Percentiles rank a stretch among this genome's conserved stretches.
These are phyloP conservation scores for Dipodascus geniculatus DNA, from an alignment of 805 yeast genomes.

Conservation along the genomic window DNA sequence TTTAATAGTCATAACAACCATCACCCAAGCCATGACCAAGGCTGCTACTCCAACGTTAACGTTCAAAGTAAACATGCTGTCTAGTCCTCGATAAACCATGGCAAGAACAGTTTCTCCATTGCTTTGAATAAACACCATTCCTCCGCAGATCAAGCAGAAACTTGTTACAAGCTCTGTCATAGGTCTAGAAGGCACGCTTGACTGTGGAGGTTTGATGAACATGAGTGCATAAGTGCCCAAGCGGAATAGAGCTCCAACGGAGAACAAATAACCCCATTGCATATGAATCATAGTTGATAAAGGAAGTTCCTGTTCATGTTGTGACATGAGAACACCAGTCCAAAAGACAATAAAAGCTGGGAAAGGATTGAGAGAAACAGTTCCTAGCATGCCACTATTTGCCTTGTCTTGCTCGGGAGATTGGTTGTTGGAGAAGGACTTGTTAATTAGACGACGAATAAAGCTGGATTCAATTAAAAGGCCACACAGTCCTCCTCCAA, in stretches of 20 bases:
- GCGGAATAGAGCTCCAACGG: constrained; percentile 72
- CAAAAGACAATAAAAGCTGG: constrained; percentile 88
- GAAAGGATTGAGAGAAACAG: constrained; percentile 81
- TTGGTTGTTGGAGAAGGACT: constrained; percentile 12
- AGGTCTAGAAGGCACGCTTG: constrained; percentile 51
- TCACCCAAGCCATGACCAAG: constrained; percentile 80
- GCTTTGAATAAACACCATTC: constrained; percentile 83
- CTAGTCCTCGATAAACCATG: constrained; percentile 69
- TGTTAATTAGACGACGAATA: constrained; percentile 18
- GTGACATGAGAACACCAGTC: constrained; percentile 95
- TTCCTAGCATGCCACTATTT: background rate
- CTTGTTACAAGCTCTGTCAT: constrained; percentile 74
- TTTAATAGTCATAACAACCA: constrained; percentile 43
- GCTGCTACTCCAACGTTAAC: constrained; percentile 70
- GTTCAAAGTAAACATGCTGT: constrained; percentile 85
- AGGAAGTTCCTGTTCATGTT: constrained; percentile 74
- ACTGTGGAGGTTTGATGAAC: constrained; percentile 28
- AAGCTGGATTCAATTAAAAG: constrained; percentile 52
- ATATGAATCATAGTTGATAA: constrained; percentile 71
- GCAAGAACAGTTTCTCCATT: constrained; percentile 78
- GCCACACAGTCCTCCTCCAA: constrained; percentile 92
- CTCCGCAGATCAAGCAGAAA: constrained; percentile 78
- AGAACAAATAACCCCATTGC: constrained; percentile 85
- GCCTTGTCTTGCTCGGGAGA: background rate
- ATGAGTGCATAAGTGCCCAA: constrained; percentile 50